Percentiles rank a stretch among this genome's conserved stretches.
Conservation (phyloP, 208 protist genomes). For the Leptomonas seymouri region DNA sequence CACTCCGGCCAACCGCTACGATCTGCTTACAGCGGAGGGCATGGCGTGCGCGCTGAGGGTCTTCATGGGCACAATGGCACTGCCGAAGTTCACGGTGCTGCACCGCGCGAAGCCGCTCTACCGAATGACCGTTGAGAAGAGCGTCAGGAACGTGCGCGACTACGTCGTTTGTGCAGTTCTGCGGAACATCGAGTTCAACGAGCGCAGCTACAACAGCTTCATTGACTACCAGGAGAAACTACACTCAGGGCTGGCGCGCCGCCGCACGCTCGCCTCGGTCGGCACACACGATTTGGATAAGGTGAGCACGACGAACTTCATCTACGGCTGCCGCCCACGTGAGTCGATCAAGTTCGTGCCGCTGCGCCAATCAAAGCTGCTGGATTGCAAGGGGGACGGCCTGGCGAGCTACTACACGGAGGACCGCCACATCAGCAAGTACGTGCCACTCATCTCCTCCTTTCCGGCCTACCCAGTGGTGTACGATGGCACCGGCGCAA, state of each 20-base stretch:
- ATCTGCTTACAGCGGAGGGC: conserved; percentile 97
- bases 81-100: conserved; percentile 78
- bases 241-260: conserved; percentile 97
- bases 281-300: conserved; percentile 99
- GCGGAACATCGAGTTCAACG: conserved; percentile 95
- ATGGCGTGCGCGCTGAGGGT: conserved; percentile 87
- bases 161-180: conserved; percentile 98
- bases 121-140: conserved; percentile 83
- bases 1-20: conserved; percentile 98
- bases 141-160: conserved; percentile 91
- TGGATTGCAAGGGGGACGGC: conserved; percentile 82
- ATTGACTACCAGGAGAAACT: conserved; percentile 99
- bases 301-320: conserved; percentile 83
- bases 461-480: conserved; percentile 87
- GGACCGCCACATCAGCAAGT: conserved; percentile 91
- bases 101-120: conserved; percentile 66
- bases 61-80: conserved; percentile 77
- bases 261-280: conserved; percentile 98
- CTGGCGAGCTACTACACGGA: conserved; percentile 90
- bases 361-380: conserved; percentile 83
- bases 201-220: conserved; percentile 96
- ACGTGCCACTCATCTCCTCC: conserved; percentile 73
- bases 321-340: conserved; percentile 79
- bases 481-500: conserved; percentile 48
- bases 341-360: conserved; percentile 95